Evolutionary conservation across 1,139 yeast genomes (phyloP).

Genomic region (Lodderomyces jiufengensis): DNA sequence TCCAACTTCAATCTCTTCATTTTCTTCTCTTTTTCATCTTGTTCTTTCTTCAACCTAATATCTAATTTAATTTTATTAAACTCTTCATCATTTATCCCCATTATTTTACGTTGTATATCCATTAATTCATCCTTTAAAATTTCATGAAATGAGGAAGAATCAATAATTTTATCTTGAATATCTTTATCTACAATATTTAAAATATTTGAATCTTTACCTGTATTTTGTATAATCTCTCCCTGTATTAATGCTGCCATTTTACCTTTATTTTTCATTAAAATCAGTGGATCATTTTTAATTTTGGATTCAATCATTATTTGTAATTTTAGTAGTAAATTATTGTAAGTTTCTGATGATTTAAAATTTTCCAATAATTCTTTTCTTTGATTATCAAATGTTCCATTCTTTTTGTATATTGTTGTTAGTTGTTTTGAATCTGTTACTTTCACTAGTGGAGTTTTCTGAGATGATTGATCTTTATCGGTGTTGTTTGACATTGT

Average conservation of each 20-base stretch:
- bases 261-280: constrained; percentile 48
- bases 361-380: constrained; percentile 43
- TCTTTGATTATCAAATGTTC: constrained; percentile 48
- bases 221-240: constrained; percentile 32
- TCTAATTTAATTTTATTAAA: constrained; percentile 19
- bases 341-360: constrained; percentile 40
- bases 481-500: neutral
- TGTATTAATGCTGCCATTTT: constrained; percentile 53
- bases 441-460: constrained; percentile 1
- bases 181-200: constrained; percentile 44
- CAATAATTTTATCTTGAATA: constrained; percentile 45
- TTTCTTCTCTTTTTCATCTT: constrained; percentile 8
- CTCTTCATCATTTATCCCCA: constrained; percentile 43
- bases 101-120: constrained; percentile 30
- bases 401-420: constrained; percentile 46
- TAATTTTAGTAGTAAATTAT: constrained; percentile 39
- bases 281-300: constrained; percentile 46
- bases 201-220: constrained; percentile 8
- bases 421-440: constrained; percentile 41
- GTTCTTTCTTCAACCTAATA: constrained; percentile 11
- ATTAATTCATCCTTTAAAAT: constrained; percentile 30
- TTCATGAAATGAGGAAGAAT: constrained; percentile 39
- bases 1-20: constrained; percentile 8
- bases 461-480: neutral
- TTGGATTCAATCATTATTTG: constrained; percentile 45